Percentiles rank a stretch among this genome's conserved stretches.
Conservation (phyloP, 495 filamentous ascomycete species). For the Hypoxylon fragiforme region DNA sequence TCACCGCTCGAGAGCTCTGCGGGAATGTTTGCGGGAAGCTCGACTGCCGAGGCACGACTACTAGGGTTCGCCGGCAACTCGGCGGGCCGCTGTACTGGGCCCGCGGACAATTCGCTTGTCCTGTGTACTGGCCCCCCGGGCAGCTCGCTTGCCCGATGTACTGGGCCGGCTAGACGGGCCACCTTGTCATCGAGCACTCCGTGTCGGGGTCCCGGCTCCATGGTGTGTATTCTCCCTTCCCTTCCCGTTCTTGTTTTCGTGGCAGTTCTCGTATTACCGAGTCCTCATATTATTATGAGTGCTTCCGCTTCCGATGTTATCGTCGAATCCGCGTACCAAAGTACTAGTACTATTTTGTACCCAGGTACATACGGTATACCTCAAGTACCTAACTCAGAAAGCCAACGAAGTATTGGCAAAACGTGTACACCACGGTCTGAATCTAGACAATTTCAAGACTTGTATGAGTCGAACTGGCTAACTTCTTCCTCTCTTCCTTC, state of each 20-base stretch:
- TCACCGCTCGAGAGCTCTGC: slow-evolving; percentile 3
- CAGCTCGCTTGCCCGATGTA: slow-evolving; percentile 20
- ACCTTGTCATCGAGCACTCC: slow-evolving; percentile 20
- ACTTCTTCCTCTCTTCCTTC: background rate
- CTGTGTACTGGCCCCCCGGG: slow-evolving; percentile 19
- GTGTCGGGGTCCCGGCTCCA: background rate
- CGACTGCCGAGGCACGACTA: slow-evolving; percentile 8
- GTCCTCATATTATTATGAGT: no score
- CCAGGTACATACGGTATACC: no score
- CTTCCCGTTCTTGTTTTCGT: no score
- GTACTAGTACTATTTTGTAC: no score
- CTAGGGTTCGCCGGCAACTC: slow-evolving; percentile 11
- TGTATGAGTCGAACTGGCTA: background rate
- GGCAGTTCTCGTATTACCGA: no score
- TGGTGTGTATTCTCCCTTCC: background rate
- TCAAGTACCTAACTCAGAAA: no score
- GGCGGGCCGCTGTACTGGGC: slow-evolving; percentile 21
- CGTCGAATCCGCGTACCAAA: no score
- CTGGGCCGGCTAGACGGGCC: slow-evolving; percentile 9
- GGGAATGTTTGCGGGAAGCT: slow-evolving; percentile 1
- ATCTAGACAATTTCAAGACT: no score
- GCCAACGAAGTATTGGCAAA: no score
- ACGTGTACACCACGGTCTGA: no score
- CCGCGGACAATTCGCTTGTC: slow-evolving; percentile 10
- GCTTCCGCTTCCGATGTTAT: no score